Evolutionary conservation across 495 filamentous ascomycete species (phyloP).

Genomic region (Xylaria sp.): DNA sequence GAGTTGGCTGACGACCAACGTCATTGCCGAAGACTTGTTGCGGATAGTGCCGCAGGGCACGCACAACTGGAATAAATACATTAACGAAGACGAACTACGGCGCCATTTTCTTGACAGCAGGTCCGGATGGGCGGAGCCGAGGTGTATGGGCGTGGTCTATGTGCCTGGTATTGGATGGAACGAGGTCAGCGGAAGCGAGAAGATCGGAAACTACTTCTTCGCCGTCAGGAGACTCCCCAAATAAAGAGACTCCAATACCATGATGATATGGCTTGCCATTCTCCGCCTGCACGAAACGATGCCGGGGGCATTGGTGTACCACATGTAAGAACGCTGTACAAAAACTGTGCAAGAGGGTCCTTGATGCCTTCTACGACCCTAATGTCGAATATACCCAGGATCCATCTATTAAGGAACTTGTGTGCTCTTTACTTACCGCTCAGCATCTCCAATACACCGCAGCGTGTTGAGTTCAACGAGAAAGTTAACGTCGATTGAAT

Average conservation of each 20-base stretch:
- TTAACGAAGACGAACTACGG: slow-evolving; percentile 83
- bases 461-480: neutral
- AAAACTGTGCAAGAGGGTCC: neutral
- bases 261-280: neutral
- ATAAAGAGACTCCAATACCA: slow-evolving; percentile 2
- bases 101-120: slow-evolving; percentile 57
- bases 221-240: slow-evolving; percentile 66
- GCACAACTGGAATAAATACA: slow-evolving; percentile 95
- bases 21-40: slow-evolving; percentile 88
- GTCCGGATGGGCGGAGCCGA: slow-evolving; percentile 60
- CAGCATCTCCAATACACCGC: neutral
- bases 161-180: slow-evolving; percentile 92
- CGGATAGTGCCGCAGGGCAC: slow-evolving; percentile 89
- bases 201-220: slow-evolving; percentile 96
- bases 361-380: neutral
- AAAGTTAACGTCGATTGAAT: neutral
- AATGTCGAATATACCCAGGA: slow-evolving; percentile 11
- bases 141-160: slow-evolving; percentile 85
- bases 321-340: slow-evolving; percentile 9
- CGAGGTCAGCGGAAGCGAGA: slow-evolving; percentile 81
- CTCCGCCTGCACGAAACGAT: neutral
- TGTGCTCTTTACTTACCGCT: neutral
- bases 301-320: neutral
- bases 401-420: neutral
- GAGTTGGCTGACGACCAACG: slow-evolving; percentile 88